phyloP scores from a whole-genome alignment of 2,329 filamentous ascomycete genomes.

The Botrytis sinoallii region DNA sequence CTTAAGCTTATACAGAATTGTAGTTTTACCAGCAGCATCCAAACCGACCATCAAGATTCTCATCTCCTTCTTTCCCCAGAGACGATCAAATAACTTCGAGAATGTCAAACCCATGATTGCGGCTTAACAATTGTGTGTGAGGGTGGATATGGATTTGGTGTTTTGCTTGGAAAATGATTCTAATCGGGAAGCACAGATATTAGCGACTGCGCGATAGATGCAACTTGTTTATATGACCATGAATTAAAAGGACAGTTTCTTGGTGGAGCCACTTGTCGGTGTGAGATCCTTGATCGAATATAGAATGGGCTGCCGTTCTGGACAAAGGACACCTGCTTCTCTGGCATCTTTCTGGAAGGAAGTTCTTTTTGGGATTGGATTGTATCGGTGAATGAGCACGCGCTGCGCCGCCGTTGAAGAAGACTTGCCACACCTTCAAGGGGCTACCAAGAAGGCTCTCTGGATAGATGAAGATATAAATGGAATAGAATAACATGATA shows the following conservation, averaged over 20 bases:
- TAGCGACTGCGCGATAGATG: constrained; percentile 21
- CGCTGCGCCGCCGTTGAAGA: constrained; percentile 15
- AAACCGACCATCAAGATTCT: constrained; percentile 99
- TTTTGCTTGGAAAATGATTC: constrained; percentile 30
- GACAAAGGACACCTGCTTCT: constrained; percentile 11
- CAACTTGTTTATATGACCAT: constrained; percentile 25
- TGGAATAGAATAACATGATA: constrained; percentile 17
- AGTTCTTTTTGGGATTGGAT: constrained; percentile 11
- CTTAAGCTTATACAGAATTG: constrained; percentile 99
- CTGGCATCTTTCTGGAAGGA: constrained; percentile 1
- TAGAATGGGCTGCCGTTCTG: constrained; percentile 30
- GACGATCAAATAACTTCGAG: constrained; percentile 92
- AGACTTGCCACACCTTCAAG: constrained; percentile 19
- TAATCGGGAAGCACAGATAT: constrained; percentile 20
- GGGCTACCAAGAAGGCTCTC: constrained; percentile 6
- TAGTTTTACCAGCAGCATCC: constrained; percentile 99
- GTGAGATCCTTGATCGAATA: constrained; percentile 22
- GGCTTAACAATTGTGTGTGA: constrained; percentile 41
- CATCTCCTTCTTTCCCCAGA: constrained; percentile 99
- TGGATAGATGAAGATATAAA: constrained; percentile 2
- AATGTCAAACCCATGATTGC: constrained; percentile 96
- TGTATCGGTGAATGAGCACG: constrained; percentile 19
- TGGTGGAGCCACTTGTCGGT: constrained; percentile 20
- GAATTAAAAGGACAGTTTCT: constrained; percentile 32
- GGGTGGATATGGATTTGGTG: constrained; percentile 38